phyloP scores from a whole-genome alignment of 345 rosid species.

The Diplotaxis tenuifolia region DNA sequence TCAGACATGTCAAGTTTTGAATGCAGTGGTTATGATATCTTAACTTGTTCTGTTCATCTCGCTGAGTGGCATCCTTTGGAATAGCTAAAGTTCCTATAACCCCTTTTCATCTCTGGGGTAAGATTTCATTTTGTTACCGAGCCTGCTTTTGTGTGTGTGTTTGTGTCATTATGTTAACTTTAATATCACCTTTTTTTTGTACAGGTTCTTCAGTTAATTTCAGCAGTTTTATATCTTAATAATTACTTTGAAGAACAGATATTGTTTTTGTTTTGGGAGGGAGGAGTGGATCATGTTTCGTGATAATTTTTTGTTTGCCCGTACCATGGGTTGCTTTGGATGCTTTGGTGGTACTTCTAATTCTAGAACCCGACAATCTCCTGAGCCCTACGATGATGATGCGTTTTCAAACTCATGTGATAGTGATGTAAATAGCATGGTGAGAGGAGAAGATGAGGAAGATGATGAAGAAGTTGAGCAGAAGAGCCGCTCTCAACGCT shows the following conservation, averaged over 20 bases:
- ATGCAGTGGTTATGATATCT: constrained; percentile 42
- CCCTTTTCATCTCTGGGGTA: constrained; percentile 25
- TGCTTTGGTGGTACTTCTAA: constrained; percentile 80
- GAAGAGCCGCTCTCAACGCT: constrained; percentile 46
- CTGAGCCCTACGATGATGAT: constrained; percentile 48
- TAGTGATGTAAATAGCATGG: constrained; percentile 54
- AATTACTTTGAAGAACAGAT: constrained; percentile 13
- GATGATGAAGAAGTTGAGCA: constrained; percentile 54
- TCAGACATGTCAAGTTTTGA: too few species aligned
- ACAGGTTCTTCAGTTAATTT: constrained; percentile 15
- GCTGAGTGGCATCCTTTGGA: constrained; percentile 97
- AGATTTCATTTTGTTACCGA: neutral
- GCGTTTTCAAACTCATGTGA: constrained; percentile 49
- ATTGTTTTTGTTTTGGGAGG: neutral
- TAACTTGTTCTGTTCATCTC: constrained; percentile 57
- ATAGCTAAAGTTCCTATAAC: constrained; percentile 34
- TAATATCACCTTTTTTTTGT: neutral
- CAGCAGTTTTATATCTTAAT: neutral
- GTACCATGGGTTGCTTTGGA: constrained; percentile 85
- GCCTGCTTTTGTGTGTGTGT: neutral
- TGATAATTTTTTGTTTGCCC: constrained; percentile 52
- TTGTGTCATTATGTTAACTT: neutral
- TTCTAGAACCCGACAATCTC: constrained; percentile 41
- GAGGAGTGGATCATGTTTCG: constrained; percentile 48
- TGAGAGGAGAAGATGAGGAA: constrained; percentile 34